These are phyloP conservation scores for Dothideomycetes sp. DNA, from an alignment of 2,329 filamentous ascomycete genomes.

Conservation along the genomic window DNA sequence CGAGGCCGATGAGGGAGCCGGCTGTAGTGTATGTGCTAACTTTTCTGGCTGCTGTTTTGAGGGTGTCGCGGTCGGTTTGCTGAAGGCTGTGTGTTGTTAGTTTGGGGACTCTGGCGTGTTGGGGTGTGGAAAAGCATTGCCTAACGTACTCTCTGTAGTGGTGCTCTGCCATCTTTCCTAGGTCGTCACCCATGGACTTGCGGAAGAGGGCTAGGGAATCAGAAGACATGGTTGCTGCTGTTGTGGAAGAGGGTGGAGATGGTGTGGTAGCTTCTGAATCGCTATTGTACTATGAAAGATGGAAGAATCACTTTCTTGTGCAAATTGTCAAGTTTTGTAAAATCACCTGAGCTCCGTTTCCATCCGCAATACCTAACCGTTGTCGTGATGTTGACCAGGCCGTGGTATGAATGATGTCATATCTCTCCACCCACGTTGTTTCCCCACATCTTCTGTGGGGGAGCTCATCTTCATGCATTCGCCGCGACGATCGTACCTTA, in stretches of 20 bases:
- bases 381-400: too few relatives aligned
- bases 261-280: neutral
- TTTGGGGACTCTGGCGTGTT: neutral
- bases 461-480: too few relatives aligned
- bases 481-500: too few relatives aligned
- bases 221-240: slow-evolving; percentile 22
- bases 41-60: slow-evolving; percentile 44
- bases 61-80: slow-evolving; percentile 47
- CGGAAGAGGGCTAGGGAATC: slow-evolving; percentile 39
- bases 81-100: slow-evolving; percentile 27
- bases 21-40: slow-evolving; percentile 45
- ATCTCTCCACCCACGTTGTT: too few relatives aligned
- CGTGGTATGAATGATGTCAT: too few relatives aligned
- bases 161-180: slow-evolving; percentile 44
- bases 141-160: slow-evolving; percentile 47
- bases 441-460: too few relatives aligned
- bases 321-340: too few relatives aligned
- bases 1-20: slow-evolving; percentile 50
- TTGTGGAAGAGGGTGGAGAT: neutral
- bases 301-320: too few relatives aligned
- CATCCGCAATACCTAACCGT: too few relatives aligned
- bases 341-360: too few relatives aligned
- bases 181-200: slow-evolving; percentile 36
- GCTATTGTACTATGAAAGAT: too few relatives aligned
- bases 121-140: neutral